These are phyloP conservation scores for Clausena lansium DNA, from an alignment of 345 rosid species.

Conservation along the genomic window DNA sequence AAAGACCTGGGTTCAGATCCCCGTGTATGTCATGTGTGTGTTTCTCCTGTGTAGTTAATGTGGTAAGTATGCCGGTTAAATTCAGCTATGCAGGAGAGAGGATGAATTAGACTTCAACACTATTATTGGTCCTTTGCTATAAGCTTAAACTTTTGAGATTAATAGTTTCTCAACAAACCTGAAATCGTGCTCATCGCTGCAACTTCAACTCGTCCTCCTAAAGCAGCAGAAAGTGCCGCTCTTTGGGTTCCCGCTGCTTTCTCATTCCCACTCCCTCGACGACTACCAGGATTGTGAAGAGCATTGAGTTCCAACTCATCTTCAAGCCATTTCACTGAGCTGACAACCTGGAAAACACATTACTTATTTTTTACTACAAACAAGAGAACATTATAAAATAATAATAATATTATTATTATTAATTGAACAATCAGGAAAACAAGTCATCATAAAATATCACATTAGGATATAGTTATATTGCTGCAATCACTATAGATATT, in stretches of 20 bases:
- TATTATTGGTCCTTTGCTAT: neutral
- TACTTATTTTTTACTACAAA: neutral
- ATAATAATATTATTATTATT: no score
- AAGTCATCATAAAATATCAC: constrained; percentile 10
- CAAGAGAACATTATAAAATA: neutral
- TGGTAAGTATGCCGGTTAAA: neutral
- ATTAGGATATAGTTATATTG: constrained; percentile 3
- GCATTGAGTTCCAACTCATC: constrained; percentile 98
- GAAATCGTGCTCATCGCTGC: constrained; percentile 91
- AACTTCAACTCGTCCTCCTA: constrained; percentile 91
- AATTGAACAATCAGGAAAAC: neutral
- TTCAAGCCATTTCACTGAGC: constrained; percentile 99
- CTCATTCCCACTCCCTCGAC: constrained; percentile 90
- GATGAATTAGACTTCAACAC: neutral
- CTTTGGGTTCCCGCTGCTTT: constrained; percentile 88
- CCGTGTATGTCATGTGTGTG: neutral
- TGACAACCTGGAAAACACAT: constrained; percentile 69
- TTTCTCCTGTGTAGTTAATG: neutral
- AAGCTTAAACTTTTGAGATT: neutral
- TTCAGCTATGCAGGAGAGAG: neutral
- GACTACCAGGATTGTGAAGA: constrained; percentile 92
- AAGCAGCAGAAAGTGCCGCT: constrained; percentile 87
- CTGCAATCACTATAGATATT: constrained; percentile 4
- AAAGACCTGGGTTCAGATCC: neutral
- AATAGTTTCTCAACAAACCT: constrained; percentile 38